A percentile compares a stretch with the other conserved stretches of the same genome.
Evolutionary conservation across 805 yeast genomes (phyloP).

Genomic region (Candida glaebosa): DNA sequence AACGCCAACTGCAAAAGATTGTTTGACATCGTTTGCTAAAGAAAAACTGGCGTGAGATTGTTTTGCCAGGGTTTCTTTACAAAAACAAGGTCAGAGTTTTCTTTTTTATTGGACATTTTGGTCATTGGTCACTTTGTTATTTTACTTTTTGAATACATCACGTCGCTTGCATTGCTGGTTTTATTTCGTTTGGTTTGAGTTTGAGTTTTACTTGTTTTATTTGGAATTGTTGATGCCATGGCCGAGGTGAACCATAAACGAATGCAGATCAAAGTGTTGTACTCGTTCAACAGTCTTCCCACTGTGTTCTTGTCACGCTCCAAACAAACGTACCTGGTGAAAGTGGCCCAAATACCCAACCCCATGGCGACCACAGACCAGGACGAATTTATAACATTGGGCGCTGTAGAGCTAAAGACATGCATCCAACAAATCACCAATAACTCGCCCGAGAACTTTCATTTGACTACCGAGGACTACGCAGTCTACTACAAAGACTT

Average conservation of each 20-base stretch:
- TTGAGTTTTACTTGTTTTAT: background rate
- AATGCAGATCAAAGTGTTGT: constrained; percentile 45
- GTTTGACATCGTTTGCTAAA: background rate
- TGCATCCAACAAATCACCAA: constrained; percentile 37
- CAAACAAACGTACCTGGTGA: constrained; percentile 28
- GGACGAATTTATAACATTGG: constrained; percentile 32
- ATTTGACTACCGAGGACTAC: constrained; percentile 35
- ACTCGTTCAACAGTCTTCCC: constrained; percentile 40
- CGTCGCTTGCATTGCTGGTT: no score
- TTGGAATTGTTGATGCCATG: background rate
- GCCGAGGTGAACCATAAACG: constrained; percentile 18
- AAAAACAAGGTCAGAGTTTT: no score
- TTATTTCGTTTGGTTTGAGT: background rate
- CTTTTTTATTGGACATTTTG: no score
- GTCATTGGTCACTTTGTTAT: no score
- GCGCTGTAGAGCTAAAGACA: constrained; percentile 38
- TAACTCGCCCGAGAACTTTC: constrained; percentile 42
- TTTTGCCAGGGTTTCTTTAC: no score
- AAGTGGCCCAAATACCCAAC: constrained; percentile 28
- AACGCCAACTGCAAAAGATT: background rate
- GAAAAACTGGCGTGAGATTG: no score
- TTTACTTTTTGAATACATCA: no score
- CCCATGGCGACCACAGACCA: constrained; percentile 22
- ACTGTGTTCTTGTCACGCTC: constrained; percentile 43
- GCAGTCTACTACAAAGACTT: constrained; percentile 45